Evolutionary conservation across 2,329 filamentous ascomycete species (phyloP), one percentile per base, ranked within the genome.

Genomic region (Cladobotryum mycophilum): DNA sequence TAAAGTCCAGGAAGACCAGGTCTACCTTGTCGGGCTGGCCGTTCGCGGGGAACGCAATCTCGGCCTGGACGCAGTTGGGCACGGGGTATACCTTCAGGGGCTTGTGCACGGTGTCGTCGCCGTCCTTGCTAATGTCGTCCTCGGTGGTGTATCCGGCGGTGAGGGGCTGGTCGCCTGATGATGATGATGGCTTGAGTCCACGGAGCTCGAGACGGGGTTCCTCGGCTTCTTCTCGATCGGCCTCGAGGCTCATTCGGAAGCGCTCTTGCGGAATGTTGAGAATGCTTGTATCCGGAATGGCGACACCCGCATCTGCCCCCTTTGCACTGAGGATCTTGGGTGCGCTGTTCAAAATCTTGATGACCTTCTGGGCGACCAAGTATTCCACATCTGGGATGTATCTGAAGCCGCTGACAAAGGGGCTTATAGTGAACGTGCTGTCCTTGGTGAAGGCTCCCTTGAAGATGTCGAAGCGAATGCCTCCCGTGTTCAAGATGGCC

Each of bases 381-480:
- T 90, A 95, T 0, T 91, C 88, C 4, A 99, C 87, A 59, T 95
- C 82, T 48, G 85, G 83, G 47, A 96, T 76, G 58, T 84, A 89
- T 22, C 78, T 76, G 66, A 96, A 86, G 1, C 79, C 81, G 67
- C 86, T 95, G 2, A 81, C 82, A 65, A 99, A 99, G 0, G 93
- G 93, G 8, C 88, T 95, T 25, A 97, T 78, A 37, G 92, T 85
- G 64, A 83, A 97, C 0, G 87, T 89, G 4, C 85, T 86, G 65
- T 99, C 93, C 37, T 83, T 82, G 0, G 93, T 97, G 63, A 97
- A 97, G 0, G 85, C 75, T 0, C 93, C 93, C 66, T 92, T 83
- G 76, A 96, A 95, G 54, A 99, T 88, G 66, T 99, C 93, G 67
- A 97, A 99, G 41, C 93, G 87, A 57, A 99, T 83, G 3, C 88